Conservation (phyloP, 2,329 filamentous ascomycete genomes). For the Emmonsiellopsis sp. region DNA sequence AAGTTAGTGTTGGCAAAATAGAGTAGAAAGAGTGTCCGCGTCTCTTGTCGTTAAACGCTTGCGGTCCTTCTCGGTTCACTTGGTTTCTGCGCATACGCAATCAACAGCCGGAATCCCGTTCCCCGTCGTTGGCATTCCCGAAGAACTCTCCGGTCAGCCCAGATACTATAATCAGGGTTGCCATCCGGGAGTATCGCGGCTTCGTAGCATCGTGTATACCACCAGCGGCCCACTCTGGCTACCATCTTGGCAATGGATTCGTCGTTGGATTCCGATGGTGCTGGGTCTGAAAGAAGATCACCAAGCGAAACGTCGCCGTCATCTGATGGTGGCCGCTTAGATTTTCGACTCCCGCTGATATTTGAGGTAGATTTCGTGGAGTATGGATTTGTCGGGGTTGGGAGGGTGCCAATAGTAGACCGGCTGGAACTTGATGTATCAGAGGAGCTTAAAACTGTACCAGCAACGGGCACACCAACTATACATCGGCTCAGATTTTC, state of each 20-base stretch:
- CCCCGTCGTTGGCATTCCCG: slow-evolving; percentile 78
- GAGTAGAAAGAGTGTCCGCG: neutral
- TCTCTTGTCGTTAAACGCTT: slow-evolving; percentile 24
- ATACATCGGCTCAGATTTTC: slow-evolving; percentile 41
- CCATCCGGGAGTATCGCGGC: slow-evolving; percentile 45
- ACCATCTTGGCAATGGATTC: slow-evolving; percentile 89
- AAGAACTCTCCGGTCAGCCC: slow-evolving; percentile 65
- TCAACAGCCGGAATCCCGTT: slow-evolving; percentile 81
- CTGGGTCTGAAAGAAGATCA: slow-evolving; percentile 63
- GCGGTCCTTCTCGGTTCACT: slow-evolving; percentile 36
- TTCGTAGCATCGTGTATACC: slow-evolving; percentile 92
- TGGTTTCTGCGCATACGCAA: slow-evolving; percentile 83
- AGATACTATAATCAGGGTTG: slow-evolving; percentile 56
- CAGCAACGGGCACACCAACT: slow-evolving; percentile 40
- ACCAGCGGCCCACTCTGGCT: slow-evolving; percentile 85
- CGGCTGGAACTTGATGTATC: slow-evolving; percentile 32
- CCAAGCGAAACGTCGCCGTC: slow-evolving; percentile 43
- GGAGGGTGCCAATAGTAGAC: slow-evolving; percentile 18
- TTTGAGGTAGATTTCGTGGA: slow-evolving; percentile 4
- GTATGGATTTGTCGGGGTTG: slow-evolving; percentile 9
- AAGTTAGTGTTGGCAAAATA: neutral
- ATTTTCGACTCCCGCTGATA: neutral
- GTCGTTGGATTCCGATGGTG: slow-evolving; percentile 61
- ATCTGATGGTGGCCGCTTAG: slow-evolving; percentile 24
- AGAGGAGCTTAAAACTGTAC: slow-evolving; percentile 32